Evolutionary conservation across 768 basidiomycete species (phyloP), one percentile per base, ranked within the genome.

Genomic region (Phaeotremella fagi): DNA sequence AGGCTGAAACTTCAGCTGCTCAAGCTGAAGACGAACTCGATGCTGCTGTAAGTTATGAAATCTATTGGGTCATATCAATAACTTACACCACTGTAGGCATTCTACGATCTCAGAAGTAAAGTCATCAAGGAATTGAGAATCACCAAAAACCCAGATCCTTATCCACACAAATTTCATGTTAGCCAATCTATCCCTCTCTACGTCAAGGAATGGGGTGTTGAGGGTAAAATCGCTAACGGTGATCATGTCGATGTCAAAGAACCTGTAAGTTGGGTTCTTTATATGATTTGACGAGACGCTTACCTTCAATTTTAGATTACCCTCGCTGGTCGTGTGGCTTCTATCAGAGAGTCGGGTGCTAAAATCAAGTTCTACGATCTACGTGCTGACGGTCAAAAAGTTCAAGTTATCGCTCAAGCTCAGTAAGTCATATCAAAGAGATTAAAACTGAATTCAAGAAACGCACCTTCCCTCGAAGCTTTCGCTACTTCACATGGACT

Each of bases 111-210:
- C 62, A 86, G 95, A 62, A 89, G 87, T 25, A 83, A 90, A 44
- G 84, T 88, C 64, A 90, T 99, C 65, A 82, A 84, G 59, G 82
- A 84, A 62, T 82, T 99, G 58, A 86, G 88, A 75, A 80, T 85
- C 70, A 86, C 87, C 25, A 86, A 86, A 73, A 75, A 81, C 5
- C 94, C 92, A 1, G 87, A 92, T 73, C 95, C 95, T 1, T 99
- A 98, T 78, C 95, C 95, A 5, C 95, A 99, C 85, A 99, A 99
- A 83, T 99, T 99, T 78, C 75, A 94, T 62, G 92, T 97, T 20
- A 79, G 85, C 52, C 79, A 76, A 57, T 89, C 88, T 6, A 79
- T 99, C 68, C 77, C 83, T 2, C 69, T 77, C 3, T 99, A 85
- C 77, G 81, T 98, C 73, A 73, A 79, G 3, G 75, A 80, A 50